phyloP scores from a whole-genome alignment of 345 rosid species.

The Euclidium syriacum region DNA sequence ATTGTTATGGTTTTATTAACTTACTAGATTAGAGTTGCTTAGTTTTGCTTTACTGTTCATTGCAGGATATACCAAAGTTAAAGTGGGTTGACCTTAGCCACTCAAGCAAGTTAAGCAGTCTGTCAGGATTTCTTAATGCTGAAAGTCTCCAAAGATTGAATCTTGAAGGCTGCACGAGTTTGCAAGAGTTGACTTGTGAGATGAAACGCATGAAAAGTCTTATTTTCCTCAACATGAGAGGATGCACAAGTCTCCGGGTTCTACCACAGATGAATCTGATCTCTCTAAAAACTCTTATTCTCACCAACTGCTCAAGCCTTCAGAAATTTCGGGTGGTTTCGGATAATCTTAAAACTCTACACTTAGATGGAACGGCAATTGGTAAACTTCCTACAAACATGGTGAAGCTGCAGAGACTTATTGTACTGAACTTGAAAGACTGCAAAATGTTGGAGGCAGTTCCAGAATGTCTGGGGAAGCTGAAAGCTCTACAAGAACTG shows the following conservation, averaged over 20 bases:
- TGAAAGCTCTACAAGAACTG: slow-evolving; percentile 19
- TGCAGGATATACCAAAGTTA: slow-evolving; percentile 28
- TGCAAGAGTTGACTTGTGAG: neutral
- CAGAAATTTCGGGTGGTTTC: neutral
- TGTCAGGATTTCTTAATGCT: slow-evolving; percentile 25
- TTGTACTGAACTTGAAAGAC: slow-evolving; percentile 13
- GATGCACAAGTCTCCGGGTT: slow-evolving; percentile 10
- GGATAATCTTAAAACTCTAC: neutral
- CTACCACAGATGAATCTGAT: neutral
- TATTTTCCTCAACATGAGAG: slow-evolving; percentile 12
- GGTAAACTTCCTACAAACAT: slow-evolving; percentile 4
- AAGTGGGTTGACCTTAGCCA: slow-evolving; percentile 22
- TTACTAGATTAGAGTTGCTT: neutral
- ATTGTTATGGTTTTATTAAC: neutral
- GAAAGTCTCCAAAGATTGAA: slow-evolving; percentile 18
- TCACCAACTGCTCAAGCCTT: slow-evolving; percentile 23
- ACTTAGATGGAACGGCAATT: slow-evolving; percentile 17
- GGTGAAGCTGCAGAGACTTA: slow-evolving; percentile 7
- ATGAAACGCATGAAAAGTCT: slow-evolving; percentile 14
- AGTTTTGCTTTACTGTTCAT: neutral
- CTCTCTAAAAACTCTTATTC: slow-evolving; percentile 17
- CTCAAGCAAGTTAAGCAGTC: slow-evolving; percentile 5
- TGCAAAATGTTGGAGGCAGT: neutral
- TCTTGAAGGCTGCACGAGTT: slow-evolving; percentile 26
- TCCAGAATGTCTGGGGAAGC: slow-evolving; percentile 14